A percentile compares a stretch with the other conserved stretches of the same genome.
Conservation (phyloP, 768 basidiomycete species). For the Termitomyces sp. region DNA sequence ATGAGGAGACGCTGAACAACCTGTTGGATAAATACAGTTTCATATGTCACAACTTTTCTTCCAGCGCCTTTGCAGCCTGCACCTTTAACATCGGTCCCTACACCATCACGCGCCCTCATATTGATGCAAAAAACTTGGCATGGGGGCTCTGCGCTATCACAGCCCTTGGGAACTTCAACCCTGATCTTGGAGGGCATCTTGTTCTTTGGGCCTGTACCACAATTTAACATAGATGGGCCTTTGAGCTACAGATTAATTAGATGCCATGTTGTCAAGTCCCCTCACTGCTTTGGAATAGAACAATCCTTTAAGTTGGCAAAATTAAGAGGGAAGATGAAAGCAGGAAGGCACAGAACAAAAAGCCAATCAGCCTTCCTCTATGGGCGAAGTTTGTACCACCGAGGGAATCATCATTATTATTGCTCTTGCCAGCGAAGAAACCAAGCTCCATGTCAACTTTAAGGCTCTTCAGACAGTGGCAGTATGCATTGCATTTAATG, state of each 20-base stretch:
- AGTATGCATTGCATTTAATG: not conserved
- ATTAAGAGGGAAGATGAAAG: not conserved
- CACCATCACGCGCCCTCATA: no score
- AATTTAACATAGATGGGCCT: not conserved
- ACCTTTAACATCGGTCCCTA: no score
- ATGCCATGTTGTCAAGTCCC: not conserved
- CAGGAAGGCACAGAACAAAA: not conserved
- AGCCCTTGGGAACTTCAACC: no score
- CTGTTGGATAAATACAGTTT: no score
- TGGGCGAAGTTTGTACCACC: not conserved
- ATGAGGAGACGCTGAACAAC: no score
- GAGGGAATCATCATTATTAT: not conserved
- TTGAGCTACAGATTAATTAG: not conserved
- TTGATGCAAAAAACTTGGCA: no score
- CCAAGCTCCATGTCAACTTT: not conserved
- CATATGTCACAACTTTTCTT: no score
- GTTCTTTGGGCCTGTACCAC: no score
- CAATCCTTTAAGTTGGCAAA: not conserved
- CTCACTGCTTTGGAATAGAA: not conserved
- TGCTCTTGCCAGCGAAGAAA: not conserved
- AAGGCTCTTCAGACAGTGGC: not conserved
- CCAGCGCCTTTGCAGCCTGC: no score
- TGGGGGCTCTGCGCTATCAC: no score
- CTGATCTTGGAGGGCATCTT: no score
- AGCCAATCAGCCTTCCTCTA: no score